A percentile compares a stretch with the other conserved stretches of the same genome.
These are phyloP conservation scores for Gymnopilus junonius DNA, from an alignment of 768 basidiomycete genomes.

Conservation along the genomic window DNA sequence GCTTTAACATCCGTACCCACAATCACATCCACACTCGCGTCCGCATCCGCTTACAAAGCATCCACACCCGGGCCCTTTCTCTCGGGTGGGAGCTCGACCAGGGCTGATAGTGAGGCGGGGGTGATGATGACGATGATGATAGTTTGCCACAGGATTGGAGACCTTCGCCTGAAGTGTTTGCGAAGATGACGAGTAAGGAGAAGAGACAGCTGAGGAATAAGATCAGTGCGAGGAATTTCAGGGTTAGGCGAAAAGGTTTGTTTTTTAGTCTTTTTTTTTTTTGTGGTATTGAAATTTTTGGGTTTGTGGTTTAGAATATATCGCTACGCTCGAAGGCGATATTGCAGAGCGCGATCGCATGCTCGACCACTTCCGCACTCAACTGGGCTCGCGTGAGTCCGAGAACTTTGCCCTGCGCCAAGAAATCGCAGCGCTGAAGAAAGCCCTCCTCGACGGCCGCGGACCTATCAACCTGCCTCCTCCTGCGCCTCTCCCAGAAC, in stretches of 20 bases:
- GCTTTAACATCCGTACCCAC: conserved; percentile 17
- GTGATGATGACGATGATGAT: conserved; percentile 54
- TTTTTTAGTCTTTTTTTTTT: conserved; percentile 17
- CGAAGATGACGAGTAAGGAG: conserved; percentile 94
- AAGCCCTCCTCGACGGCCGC: conserved; percentile 71
- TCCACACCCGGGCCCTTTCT: conserved; percentile 23
- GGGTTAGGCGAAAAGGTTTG: conserved; percentile 90
- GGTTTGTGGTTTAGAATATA: conserved; percentile 74
- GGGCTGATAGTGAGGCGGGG: conserved; percentile 30
- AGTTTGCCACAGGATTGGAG: conserved; percentile 80
- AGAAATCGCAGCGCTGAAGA: conserved; percentile 77
- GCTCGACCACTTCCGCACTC: conserved; percentile 83
- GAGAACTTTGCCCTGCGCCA: conserved; percentile 86
- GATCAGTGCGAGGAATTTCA: conserved; percentile 93
- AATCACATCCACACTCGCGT: too few species aligned
- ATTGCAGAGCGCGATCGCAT: conserved; percentile 92
- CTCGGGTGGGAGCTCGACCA: conserved; percentile 21
- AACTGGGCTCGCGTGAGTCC: conserved; percentile 76
- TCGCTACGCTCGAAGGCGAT: conserved; percentile 90
- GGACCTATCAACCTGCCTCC: conserved; percentile 53
- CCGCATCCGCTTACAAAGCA: neutral
- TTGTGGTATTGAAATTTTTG: conserved; percentile 1
- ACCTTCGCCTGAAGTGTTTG: conserved; percentile 90
- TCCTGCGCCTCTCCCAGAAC: conserved; percentile 49
- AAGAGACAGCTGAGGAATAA: conserved; percentile 97